Base-by-base conservation (phyloP, 2,329 filamentous ascomycete species). In the Claviceps humidiphila region DNA sequence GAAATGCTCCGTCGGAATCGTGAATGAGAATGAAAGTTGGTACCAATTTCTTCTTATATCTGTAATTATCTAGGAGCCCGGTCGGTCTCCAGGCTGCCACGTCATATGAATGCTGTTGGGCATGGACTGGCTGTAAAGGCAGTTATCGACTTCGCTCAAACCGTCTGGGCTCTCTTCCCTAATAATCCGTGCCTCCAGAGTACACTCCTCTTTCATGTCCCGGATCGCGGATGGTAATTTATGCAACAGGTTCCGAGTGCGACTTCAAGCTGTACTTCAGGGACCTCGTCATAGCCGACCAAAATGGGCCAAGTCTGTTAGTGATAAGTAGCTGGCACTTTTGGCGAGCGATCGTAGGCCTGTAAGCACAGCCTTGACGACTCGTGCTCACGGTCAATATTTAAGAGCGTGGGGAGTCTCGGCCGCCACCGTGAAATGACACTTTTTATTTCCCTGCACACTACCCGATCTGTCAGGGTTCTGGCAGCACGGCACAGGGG, bases 401-500 rank as follows among this genome's bases (percentile, higher is more conserved):
- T 70, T 69, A 61, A 60, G 69, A 57, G 61, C 54, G 54, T 58
- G 64, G 62, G 3, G 63, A 66, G 66, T 63, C 65, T 60, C 60
- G 63, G 63, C 60, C 60, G 62, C 66, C 60, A 63, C 63, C 62
- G 64, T 66, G 63, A 68, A 63, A 68, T 34, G 16, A 2, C 9
- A 34, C 30, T 34, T 34, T 66, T 20, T 38, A 66, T 66, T 68
- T 69, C 68, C 53, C 47, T 54, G 53, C 47, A 42, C 52, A 52
- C 17, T 45, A 65, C 67, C 68, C 60, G 61, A 65, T 63, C 64
- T 64, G 59, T 64, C 65, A 59, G 51, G 50, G 51, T 48, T 43
- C 38, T 46, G 43, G 52, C 63, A 69, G 68, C 17, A 64, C 68
- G 65, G 64, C 66, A 68, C 66, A 70, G 64, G 67, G 68, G 66